Evolutionary conservation across 2,329 filamentous ascomycete genomes (phyloP).

Genomic region (Fusarium udum): DNA sequence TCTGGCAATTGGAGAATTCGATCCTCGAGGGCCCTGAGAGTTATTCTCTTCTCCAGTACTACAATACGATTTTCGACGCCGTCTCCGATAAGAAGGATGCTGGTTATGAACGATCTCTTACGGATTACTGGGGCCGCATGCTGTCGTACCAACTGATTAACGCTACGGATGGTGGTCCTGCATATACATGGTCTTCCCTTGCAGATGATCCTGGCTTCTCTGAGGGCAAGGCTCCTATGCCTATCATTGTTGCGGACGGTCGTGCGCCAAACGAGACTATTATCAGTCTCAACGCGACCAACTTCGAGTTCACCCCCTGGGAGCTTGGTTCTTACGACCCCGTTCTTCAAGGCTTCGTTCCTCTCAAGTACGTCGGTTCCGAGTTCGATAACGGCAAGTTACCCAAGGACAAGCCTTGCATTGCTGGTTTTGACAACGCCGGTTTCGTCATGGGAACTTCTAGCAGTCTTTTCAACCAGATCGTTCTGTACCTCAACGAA

Average conservation of each 20-base stretch:
- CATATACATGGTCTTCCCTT: slow-evolving; percentile 82
- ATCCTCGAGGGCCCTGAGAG: slow-evolving; percentile 54
- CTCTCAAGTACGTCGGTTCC: slow-evolving; percentile 68
- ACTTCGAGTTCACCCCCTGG: slow-evolving; percentile 73
- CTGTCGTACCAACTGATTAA: slow-evolving; percentile 89
- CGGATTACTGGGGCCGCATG: slow-evolving; percentile 89
- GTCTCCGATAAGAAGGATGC: slow-evolving; percentile 52
- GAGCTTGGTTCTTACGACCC: slow-evolving; percentile 73
- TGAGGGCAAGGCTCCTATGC: slow-evolving; percentile 56
- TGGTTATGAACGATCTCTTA: slow-evolving; percentile 70
- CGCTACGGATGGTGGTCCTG: slow-evolving; percentile 75
- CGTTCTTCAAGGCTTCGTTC: slow-evolving; percentile 67
- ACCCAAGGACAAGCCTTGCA: slow-evolving; percentile 56
- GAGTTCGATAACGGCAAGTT: slow-evolving; percentile 62
- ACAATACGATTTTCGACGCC: slow-evolving; percentile 48
- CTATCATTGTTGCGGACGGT: slow-evolving; percentile 60
- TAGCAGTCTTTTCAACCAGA: slow-evolving; percentile 80
- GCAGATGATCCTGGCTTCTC: slow-evolving; percentile 56
- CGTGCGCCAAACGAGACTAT: slow-evolving; percentile 56
- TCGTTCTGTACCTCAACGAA: slow-evolving; percentile 72
- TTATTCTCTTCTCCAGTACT: slow-evolving; percentile 53
- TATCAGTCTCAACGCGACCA: slow-evolving; percentile 64
- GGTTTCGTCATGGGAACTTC: slow-evolving; percentile 86
- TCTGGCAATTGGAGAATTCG: slow-evolving; percentile 55
- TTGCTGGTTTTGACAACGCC: slow-evolving; percentile 77